A percentile compares a stretch with the other conserved stretches of the same genome.
phyloP scores from a whole-genome alignment of 768 basidiomycete genomes.

The Grammothele lineata region DNA sequence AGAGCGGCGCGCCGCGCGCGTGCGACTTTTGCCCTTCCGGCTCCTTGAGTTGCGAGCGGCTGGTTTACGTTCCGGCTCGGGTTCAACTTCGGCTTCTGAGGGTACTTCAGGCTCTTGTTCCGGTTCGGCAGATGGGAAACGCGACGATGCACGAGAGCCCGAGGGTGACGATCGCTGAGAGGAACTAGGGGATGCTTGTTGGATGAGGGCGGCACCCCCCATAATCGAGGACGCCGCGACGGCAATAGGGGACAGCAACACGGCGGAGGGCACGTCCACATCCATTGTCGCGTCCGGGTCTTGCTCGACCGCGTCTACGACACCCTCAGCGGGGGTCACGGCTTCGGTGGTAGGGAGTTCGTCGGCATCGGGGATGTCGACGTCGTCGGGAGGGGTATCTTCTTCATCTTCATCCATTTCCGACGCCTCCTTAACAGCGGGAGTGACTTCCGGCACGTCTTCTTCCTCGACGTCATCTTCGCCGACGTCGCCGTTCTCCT shows the following conservation, averaged over 20 bases:
- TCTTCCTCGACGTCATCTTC: conserved; percentile 19
- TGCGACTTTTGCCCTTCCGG: conserved; percentile 10
- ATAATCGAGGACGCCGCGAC: conserved; percentile 45
- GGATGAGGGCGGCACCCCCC: conserved; percentile 38
- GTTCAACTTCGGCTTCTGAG: conserved; percentile 21
- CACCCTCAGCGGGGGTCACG: conserved; percentile 16
- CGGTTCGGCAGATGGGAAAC: conserved; percentile 37
- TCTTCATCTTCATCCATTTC: conserved; percentile 25
- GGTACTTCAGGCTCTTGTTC: conserved; percentile 15
- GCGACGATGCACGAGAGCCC: conserved; percentile 35
- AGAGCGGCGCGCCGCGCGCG: conserved; percentile 9
- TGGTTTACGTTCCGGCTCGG: conserved; percentile 14
- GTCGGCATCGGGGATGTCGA: conserved; percentile 20
- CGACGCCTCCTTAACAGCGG: conserved; percentile 3
- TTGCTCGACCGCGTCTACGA: conserved; percentile 25
- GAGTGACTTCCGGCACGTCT: conserved; percentile 6
- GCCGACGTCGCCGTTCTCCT: conserved; percentile 30
- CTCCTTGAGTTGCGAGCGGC: conserved; percentile 8
- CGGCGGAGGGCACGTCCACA: conserved; percentile 19
- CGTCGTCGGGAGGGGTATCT: conserved; percentile 25
- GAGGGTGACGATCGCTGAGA: conserved; percentile 33
- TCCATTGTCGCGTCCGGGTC: conserved; percentile 20
- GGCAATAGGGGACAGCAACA: conserved; percentile 26
- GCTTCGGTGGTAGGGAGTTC: conserved; percentile 12
- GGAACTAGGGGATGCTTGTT: conserved; percentile 34